Evolutionary conservation across 306 rosid genomes (phyloP).

Genomic region (Benincasa hispida): DNA sequence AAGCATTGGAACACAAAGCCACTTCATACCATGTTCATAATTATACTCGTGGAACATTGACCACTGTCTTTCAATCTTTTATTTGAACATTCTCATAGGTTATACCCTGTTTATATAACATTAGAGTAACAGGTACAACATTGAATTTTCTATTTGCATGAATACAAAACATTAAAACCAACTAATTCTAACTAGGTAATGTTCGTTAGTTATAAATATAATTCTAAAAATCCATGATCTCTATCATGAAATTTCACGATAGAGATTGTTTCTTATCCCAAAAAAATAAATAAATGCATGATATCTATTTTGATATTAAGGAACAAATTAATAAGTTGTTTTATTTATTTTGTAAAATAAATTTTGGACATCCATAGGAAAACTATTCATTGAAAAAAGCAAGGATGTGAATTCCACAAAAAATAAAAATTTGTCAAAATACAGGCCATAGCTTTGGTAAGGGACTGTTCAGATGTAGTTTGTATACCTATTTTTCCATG

Average conservation of each 20-base stretch:
- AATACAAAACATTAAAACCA: not conserved
- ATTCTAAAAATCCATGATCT: not conserved
- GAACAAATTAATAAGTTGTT: not conserved
- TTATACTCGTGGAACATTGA: not conserved
- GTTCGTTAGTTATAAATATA: not conserved
- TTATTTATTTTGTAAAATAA: not conserved
- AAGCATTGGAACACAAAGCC: not conserved
- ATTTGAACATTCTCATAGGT: not conserved
- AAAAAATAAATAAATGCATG: too few relatives aligned
- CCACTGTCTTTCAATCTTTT: not conserved
- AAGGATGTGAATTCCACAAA: not conserved
- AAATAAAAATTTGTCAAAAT: not conserved
- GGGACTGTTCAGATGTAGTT: constrained; percentile 8
- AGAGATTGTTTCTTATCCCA: too few relatives aligned
- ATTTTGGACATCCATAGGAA: not conserved
- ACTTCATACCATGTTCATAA: not conserved
- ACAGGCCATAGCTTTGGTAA: not conserved
- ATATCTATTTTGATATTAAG: not conserved
- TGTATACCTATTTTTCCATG: constrained; percentile 88
- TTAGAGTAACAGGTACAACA: not conserved
- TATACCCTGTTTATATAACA: not conserved
- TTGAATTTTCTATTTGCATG: not conserved
- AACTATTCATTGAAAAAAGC: not conserved
- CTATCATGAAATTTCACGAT: too few relatives aligned
- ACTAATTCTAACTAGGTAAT: not conserved